Conservation (phyloP, 345 rosid species). For the Boechera retrofracta region DNA sequence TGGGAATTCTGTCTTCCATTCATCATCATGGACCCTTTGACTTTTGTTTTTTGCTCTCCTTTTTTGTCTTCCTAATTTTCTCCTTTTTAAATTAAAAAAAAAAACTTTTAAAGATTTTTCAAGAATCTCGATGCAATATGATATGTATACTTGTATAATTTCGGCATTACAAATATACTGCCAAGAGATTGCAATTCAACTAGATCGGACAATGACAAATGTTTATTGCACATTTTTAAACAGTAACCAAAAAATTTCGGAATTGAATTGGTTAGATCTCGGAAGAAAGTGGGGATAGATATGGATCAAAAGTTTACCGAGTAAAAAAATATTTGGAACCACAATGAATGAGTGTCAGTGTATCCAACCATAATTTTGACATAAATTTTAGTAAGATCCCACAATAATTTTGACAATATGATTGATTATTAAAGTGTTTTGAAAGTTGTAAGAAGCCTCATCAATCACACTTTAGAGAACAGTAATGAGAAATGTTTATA, state of each 20-base stretch:
- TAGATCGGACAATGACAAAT: neutral
- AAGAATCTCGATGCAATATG: slow-evolving; percentile 27
- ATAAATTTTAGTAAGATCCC: slow-evolving; percentile 1
- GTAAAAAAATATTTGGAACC: neutral
- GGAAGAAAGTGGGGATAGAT: neutral
- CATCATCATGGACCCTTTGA: slow-evolving; percentile 54
- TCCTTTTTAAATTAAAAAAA: neutral
- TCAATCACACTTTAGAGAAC: slow-evolving; percentile 16
- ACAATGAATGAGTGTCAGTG: neutral
- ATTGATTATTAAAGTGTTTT: neutral
- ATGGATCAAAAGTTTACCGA: neutral
- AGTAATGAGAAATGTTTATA: neutral
- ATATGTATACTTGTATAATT: slow-evolving; percentile 34
- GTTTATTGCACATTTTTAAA: neutral
- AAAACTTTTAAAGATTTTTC: neutral
- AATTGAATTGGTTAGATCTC: neutral
- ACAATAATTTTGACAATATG: neutral
- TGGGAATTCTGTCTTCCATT: slow-evolving; percentile 58
- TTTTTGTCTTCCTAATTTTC: slow-evolving; percentile 33
- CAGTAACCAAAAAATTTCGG: neutral
- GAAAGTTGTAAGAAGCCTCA: slow-evolving; percentile 3
- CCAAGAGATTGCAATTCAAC: slow-evolving; percentile 14
- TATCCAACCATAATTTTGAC: neutral
- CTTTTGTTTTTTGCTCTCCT: slow-evolving; percentile 39
- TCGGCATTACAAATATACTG: slow-evolving; percentile 36